Evolutionary conservation across 2,329 filamentous ascomycete species (phyloP).

Genomic region (Arthrobotrys pseudoclavata): DNA sequence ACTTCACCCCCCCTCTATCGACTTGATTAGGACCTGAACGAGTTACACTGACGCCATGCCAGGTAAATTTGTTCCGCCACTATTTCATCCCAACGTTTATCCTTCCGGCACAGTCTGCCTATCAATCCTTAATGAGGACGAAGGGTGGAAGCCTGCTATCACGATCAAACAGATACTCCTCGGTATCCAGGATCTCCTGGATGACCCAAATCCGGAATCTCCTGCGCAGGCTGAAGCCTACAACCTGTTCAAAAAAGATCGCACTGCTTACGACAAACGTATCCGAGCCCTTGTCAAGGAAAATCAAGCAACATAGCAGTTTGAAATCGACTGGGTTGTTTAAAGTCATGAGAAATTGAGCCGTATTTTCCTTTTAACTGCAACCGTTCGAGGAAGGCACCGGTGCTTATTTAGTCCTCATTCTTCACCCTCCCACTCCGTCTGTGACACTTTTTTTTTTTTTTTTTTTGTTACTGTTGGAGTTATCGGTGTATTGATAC

Average conservation of each 20-base stretch:
- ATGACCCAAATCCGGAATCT: slow-evolving; percentile 96
- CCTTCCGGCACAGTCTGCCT: slow-evolving; percentile 97
- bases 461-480: slow-evolving; percentile 6
- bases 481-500: slow-evolving; percentile 45
- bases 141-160: slow-evolving; percentile 98
- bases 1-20: slow-evolving; percentile 11
- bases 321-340: background rate
- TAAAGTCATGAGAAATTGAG: background rate
- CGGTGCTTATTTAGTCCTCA: background rate
- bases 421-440: background rate
- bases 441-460: background rate
- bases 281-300: slow-evolving; percentile 83
- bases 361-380: background rate
- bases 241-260: slow-evolving; percentile 94
- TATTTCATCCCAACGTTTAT: slow-evolving; percentile 99
- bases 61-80: slow-evolving; percentile 96
- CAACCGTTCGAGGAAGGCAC: background rate
- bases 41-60: slow-evolving; percentile 56
- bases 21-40: background rate
- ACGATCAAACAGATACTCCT: slow-evolving; percentile 98
- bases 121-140: slow-evolving; percentile 97
- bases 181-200: slow-evolving; percentile 93
- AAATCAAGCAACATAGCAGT: slow-evolving; percentile 47
- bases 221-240: slow-evolving; percentile 98
- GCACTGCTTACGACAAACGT: slow-evolving; percentile 86